Evolutionary conservation across 2,329 filamentous ascomycete genomes (phyloP).

Genomic region (Teratosphaeria zuluensis): DNA sequence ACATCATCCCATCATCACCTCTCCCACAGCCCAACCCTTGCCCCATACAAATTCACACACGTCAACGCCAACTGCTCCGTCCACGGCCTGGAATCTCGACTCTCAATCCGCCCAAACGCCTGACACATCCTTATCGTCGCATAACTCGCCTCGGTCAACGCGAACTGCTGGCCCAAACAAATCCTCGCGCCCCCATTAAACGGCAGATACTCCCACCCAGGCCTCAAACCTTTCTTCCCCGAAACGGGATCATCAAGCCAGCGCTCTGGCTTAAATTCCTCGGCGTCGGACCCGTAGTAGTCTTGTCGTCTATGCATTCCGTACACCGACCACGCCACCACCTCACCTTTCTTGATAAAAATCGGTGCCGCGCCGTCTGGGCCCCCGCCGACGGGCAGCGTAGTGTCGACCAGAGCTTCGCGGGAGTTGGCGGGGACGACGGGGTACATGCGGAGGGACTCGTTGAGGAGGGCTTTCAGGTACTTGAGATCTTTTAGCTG

Average conservation of each 20-base stretch:
- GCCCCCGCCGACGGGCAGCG: slow-evolving; percentile 56
- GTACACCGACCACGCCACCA: slow-evolving; percentile 57
- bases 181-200: slow-evolving; percentile 29
- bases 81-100: slow-evolving; percentile 22
- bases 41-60: slow-evolving; percentile 19
- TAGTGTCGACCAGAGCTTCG: slow-evolving; percentile 61
- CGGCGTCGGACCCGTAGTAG: slow-evolving; percentile 37
- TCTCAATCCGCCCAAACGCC: slow-evolving; percentile 45
- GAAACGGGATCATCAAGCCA: slow-evolving; percentile 26
- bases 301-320: slow-evolving; percentile 61
- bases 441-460: slow-evolving; percentile 69
- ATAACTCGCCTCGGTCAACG: slow-evolving; percentile 66
- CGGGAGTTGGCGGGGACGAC: slow-evolving; percentile 73
- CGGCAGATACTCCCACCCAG: slow-evolving; percentile 29
- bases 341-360: slow-evolving; percentile 55
- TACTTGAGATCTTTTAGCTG: slow-evolving; percentile 28
- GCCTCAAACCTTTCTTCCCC: slow-evolving; percentile 22
- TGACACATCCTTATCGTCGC: slow-evolving; percentile 64
- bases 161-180: slow-evolving; percentile 55
- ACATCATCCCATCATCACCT: not conserved
- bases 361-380: slow-evolving; percentile 47
- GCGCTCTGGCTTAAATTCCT: slow-evolving; percentile 29
- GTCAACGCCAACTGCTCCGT: slow-evolving; percentile 19
- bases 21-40: slow-evolving; percentile 18
- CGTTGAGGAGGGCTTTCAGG: slow-evolving; percentile 56